phyloP scores from a whole-genome alignment of 768 basidiomycete genomes.

The Suillus lakei region DNA sequence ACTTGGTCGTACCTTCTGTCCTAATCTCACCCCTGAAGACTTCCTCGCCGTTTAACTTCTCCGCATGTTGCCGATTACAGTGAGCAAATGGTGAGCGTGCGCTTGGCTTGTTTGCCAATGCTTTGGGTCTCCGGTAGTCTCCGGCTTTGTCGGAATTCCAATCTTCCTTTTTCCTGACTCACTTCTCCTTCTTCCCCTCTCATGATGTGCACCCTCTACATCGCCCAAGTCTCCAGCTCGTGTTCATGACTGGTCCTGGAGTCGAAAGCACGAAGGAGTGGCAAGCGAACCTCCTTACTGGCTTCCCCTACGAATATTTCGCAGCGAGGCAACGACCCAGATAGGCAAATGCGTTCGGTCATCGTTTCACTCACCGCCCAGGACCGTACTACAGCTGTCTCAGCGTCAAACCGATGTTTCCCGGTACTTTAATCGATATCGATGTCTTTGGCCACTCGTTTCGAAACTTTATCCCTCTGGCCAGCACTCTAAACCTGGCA shows the following conservation, averaged over 20 bases:
- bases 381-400: not conserved
- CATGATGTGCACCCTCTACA: no score
- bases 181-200: not conserved
- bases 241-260: not conserved
- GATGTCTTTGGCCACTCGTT: not conserved
- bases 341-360: slow-evolving; percentile 8
- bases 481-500: not conserved
- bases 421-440: not conserved
- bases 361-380: not conserved
- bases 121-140: no score
- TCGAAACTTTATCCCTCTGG: not conserved
- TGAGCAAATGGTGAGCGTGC: no score
- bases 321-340: slow-evolving; percentile 1
- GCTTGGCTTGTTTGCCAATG: no score
- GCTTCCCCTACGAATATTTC: slow-evolving; percentile 1
- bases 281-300: not conserved
- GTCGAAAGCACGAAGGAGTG: slow-evolving; percentile 11
- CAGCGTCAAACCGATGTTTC: not conserved
- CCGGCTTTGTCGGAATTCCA: no score
- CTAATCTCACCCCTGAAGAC: no score
- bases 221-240: not conserved
- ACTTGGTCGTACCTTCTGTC: no score
- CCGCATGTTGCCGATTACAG: no score
- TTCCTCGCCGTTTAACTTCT: no score
- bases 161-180: not conserved